Evolutionary conservation across 106 monocot genomes (phyloP).

Genomic region (Alisma plantagoaquatica): DNA sequence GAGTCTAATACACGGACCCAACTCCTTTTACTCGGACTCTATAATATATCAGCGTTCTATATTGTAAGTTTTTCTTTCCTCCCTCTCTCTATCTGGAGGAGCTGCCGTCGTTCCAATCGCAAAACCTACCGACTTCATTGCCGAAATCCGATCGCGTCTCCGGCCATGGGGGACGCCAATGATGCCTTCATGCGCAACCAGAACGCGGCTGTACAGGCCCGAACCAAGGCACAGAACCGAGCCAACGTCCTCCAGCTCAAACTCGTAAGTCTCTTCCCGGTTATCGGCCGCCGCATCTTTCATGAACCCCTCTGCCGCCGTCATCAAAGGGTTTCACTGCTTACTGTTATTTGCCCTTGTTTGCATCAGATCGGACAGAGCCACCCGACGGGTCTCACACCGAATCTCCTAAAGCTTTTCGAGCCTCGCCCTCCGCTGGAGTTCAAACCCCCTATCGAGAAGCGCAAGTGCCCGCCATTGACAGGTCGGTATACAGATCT

Average conservation of each 20-base stretch:
- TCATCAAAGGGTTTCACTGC: neutral
- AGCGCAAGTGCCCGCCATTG: conserved; percentile 63
- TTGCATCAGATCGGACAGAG: conserved; percentile 76
- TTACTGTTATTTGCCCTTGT: neutral
- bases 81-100: no score
- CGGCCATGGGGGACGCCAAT: conserved; percentile 51
- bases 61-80: no score
- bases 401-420: conserved; percentile 90
- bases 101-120: no score
- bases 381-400: conserved; percentile 92
- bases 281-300: neutral
- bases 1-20: no score
- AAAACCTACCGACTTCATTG: no score
- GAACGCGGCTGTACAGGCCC: conserved; percentile 45
- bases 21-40: no score
- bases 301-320: neutral
- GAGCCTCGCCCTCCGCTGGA: conserved; percentile 86
- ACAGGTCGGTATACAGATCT: conserved; percentile 25
- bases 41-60: no score
- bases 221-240: conserved; percentile 58
- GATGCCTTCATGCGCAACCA: conserved; percentile 60
- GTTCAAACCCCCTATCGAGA: conserved; percentile 77
- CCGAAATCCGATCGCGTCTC: neutral
- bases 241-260: conserved; percentile 62
- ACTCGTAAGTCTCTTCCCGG: conserved; percentile 22